These are phyloP conservation scores for Morella rubra DNA, from an alignment of 306 rosid genomes.

Conservation along the genomic window DNA sequence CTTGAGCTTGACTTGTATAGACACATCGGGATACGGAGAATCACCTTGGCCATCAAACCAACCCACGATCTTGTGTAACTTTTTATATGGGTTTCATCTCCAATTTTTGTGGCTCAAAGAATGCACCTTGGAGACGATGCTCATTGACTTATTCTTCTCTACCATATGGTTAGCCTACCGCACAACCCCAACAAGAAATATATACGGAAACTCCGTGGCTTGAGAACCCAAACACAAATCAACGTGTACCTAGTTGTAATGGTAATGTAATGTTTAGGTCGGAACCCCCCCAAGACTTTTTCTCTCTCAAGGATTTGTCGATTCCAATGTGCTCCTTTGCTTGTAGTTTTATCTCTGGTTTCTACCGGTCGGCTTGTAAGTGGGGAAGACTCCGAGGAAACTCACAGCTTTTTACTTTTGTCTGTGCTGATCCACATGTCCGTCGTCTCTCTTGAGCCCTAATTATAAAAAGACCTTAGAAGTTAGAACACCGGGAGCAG, in stretches of 20 bases:
- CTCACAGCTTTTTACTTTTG: not conserved
- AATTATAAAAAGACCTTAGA: not conserved
- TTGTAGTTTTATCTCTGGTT: slow-evolving; percentile 37
- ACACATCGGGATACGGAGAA: slow-evolving; percentile 38
- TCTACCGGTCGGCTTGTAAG: slow-evolving; percentile 20
- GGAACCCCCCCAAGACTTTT: not conserved
- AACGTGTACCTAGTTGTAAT: not conserved
- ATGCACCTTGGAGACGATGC: slow-evolving; percentile 42
- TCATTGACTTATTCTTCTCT: slow-evolving; percentile 33
- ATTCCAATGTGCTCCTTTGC: slow-evolving; percentile 41
- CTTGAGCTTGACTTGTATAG: slow-evolving; percentile 30
- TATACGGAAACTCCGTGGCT: slow-evolving; percentile 18
- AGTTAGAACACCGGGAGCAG: not conserved
- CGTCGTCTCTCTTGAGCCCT: slow-evolving; percentile 12
- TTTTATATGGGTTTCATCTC: slow-evolving; percentile 24
- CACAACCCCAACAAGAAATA: slow-evolving; percentile 20
- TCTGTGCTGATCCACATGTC: slow-evolving; percentile 21
- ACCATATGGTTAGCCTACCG: slow-evolving; percentile 1
- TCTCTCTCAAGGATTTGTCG: slow-evolving; percentile 38
- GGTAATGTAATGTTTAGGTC: not conserved
- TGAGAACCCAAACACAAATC: slow-evolving; percentile 28
- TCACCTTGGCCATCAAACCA: slow-evolving; percentile 22
- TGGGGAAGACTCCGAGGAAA: slow-evolving; percentile 21
- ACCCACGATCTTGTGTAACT: not conserved
- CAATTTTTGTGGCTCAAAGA: slow-evolving; percentile 64